Evolutionary conservation across 805 yeast species (phyloP).

Genomic region (Candida cerambycidarum): DNA sequence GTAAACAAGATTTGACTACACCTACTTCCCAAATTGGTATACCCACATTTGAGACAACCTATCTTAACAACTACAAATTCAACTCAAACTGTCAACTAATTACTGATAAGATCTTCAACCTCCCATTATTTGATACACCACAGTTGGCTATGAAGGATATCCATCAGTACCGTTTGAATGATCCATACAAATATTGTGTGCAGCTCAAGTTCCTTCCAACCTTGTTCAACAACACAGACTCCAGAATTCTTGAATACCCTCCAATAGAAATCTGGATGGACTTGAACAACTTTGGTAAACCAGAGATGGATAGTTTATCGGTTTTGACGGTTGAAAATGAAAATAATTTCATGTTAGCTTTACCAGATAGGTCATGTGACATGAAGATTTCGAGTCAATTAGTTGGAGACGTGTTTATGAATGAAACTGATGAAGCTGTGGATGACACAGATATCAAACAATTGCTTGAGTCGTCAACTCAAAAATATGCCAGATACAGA

Average conservation of each 20-base stretch:
- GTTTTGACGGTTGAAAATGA: conserved; percentile 49
- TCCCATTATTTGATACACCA: conserved; percentile 24
- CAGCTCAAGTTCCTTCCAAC: conserved; percentile 48
- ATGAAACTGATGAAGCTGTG: conserved; percentile 4
- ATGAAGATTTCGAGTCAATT: conserved; percentile 43
- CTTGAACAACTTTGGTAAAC: conserved; percentile 33
- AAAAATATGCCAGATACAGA: conserved; percentile 27
- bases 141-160: conserved; percentile 19
- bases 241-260: conserved; percentile 36
- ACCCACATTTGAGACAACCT: conserved; percentile 10
- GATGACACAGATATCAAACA: conserved; percentile 4
- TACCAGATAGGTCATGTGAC: conserved; percentile 45
- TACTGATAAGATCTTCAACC: conserved; percentile 30
- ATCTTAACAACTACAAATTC: conserved; percentile 22
- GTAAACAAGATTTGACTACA: too few relatives aligned
- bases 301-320: conserved; percentile 39
- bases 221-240: conserved; percentile 14
- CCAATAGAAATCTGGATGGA: conserved; percentile 59
- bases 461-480: conserved; percentile 20
- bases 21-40: not conserved
- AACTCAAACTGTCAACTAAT: conserved; percentile 33
- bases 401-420: conserved; percentile 31
- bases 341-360: conserved; percentile 37
- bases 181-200: conserved; percentile 36
- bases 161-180: conserved; percentile 20